phyloP scores from a whole-genome alignment of 176 grass and related monocot species.

The Thinopyrum elongatum region DNA sequence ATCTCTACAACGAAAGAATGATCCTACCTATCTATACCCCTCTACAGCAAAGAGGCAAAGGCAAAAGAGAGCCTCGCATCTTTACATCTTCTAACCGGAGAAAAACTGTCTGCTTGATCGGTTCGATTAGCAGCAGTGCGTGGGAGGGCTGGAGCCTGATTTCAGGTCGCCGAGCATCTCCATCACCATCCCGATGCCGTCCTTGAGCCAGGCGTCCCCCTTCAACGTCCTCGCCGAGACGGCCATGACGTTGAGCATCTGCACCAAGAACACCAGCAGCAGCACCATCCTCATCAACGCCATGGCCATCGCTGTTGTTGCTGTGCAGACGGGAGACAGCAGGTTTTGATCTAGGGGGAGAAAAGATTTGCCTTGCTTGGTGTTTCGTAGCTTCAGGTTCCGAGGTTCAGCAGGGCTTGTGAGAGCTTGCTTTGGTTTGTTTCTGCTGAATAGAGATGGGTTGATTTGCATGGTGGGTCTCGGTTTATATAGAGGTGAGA shows the following conservation, averaged over 20 bases:
- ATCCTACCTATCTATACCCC: background rate
- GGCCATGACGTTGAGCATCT: background rate
- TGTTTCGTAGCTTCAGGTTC: background rate
- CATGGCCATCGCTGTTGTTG: background rate
- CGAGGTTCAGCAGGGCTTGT: background rate
- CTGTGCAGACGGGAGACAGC: too few species aligned
- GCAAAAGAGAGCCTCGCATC: background rate
- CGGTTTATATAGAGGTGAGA: conserved; percentile 20
- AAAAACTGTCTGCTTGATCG: background rate
- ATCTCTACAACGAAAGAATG: conserved; percentile 8
- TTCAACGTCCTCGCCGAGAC: conserved; percentile 24
- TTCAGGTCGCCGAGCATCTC: conserved; percentile 21
- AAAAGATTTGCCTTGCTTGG: background rate
- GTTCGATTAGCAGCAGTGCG: conserved; percentile 26
- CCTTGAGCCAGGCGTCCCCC: conserved; percentile 6
- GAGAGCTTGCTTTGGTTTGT: background rate
- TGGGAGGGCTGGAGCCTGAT: background rate
- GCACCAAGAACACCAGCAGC: conserved; percentile 17
- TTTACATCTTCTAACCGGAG: background rate
- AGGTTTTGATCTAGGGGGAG: background rate
- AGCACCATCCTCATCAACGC: background rate
- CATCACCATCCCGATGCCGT: conserved; percentile 19
- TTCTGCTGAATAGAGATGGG: background rate
- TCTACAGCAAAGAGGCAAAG: background rate
- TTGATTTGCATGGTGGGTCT: background rate